Conservation (phyloP, 805 yeast genomes). For the Lipomyces orientalis region DNA sequence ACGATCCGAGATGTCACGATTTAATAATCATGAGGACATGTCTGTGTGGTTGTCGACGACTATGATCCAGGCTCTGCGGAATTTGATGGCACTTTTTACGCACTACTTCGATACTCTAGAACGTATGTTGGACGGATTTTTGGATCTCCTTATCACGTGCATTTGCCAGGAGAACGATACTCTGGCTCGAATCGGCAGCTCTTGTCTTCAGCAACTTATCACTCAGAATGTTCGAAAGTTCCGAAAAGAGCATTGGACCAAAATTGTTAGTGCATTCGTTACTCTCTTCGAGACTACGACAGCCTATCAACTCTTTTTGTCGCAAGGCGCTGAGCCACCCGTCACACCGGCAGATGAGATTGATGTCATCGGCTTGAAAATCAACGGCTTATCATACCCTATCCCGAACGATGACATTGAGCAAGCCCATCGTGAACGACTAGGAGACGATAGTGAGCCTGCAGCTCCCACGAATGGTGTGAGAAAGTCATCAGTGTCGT, state of each 20-base stretch:
- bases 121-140: slow-evolving; percentile 75
- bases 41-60: slow-evolving; percentile 98
- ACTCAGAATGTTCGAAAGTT: slow-evolving; percentile 75
- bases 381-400: slow-evolving; percentile 29
- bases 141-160: slow-evolving; percentile 80
- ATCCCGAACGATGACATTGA: slow-evolving; percentile 25
- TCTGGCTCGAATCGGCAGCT: slow-evolving; percentile 90
- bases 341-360: slow-evolving; percentile 30
- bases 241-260: slow-evolving; percentile 71
- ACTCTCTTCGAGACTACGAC: slow-evolving; percentile 80
- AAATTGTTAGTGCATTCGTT: slow-evolving; percentile 67
- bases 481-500: neutral
- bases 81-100: slow-evolving; percentile 80
- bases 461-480: neutral
- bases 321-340: slow-evolving; percentile 55
- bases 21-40: slow-evolving; percentile 76
- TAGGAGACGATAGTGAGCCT: slow-evolving; percentile 24
- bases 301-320: slow-evolving; percentile 74
- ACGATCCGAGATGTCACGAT: slow-evolving; percentile 73
- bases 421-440: slow-evolving; percentile 27
- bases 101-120: slow-evolving; percentile 80
- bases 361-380: slow-evolving; percentile 25
- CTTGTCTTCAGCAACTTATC: slow-evolving; percentile 81
- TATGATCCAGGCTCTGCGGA: slow-evolving; percentile 90
- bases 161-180: slow-evolving; percentile 97